Base-by-base conservation (phyloP, 2,329 filamentous ascomycete genomes). In the Aspergillus amoenus region DNA sequence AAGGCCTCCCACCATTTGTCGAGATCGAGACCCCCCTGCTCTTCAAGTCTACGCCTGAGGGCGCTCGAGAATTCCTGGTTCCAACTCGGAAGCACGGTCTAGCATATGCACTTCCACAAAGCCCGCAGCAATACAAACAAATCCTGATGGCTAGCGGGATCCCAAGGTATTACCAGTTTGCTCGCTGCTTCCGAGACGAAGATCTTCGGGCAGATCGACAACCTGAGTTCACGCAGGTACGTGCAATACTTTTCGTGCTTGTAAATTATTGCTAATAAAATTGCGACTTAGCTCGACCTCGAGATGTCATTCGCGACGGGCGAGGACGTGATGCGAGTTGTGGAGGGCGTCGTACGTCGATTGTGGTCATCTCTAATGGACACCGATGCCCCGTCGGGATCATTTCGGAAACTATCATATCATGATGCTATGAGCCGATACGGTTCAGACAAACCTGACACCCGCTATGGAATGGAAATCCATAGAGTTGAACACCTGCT, bases 91-190 rank as follows among this genome's bases (percentile, higher is more conserved):
- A 82, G 37, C 82, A 81, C 1, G 91, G 91, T 0, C 78, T 87
- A 59, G 92, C 91, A 3, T 99, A 97, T 73, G 94, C 94, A 8
- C 79, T 99, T 18, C 93, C 93, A 0, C 95, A 99, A 72, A 97
- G 93, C 63, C 94, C 94, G 0, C 94, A 99, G 73, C 94, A 99
- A 73, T 99, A 97, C 72, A 99, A 99, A 77, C 94, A 99, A 77
- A 90, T 97, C 2, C 82, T 99, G 42, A 97, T 99, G 92, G 90
- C 92, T 0, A 89, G 90, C 59, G 93, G 93, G 0, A 83, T 97
- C 11, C 78, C 82, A 1, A 85, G 83, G 41, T 99, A 99, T 72
- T 95, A 88, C 73, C 94, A 99, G 68, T 91, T 97, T 76, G 95
- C 94, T 2, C 88, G 87, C 62, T 99, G 94, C 70, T 99, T 97